Conservation (phyloP, 1,139 yeast species). For the Kluyveromyces sp. region DNA sequence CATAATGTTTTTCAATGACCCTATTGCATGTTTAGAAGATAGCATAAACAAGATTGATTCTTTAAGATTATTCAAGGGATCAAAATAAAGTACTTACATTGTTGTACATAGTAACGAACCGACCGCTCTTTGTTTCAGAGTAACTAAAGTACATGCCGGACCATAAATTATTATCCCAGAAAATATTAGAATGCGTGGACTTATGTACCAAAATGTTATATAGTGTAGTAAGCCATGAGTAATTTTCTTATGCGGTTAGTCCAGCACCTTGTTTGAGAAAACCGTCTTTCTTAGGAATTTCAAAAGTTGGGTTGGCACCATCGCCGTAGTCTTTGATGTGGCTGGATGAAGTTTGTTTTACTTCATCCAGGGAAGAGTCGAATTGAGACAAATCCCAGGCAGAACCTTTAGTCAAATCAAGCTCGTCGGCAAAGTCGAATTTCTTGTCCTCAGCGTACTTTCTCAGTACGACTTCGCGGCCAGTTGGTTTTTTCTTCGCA, state of each 20-base stretch:
- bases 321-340: conserved; percentile 38
- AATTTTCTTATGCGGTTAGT: conserved; percentile 2
- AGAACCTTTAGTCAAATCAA: conserved; percentile 43
- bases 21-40: conserved; percentile 23
- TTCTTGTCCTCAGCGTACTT: conserved; percentile 57
- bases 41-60: conserved; percentile 14
- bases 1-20: conserved; percentile 28
- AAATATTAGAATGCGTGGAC: neutral
- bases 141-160: too few species aligned
- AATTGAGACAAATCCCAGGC: conserved; percentile 65
- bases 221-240: neutral
- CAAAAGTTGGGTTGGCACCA: conserved; percentile 35
- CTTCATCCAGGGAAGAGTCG: conserved; percentile 27
- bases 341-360: conserved; percentile 21
- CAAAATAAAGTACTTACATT: neutral
- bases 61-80: neutral
- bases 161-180: too few species aligned
- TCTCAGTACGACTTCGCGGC: conserved; percentile 74
- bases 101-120: too few species aligned
- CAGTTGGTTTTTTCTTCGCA: conserved; percentile 40
- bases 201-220: neutral
- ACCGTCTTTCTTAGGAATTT: conserved; percentile 15
- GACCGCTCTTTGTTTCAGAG: too few species aligned
- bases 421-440: conserved; percentile 41
- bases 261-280: neutral